Evolutionary conservation across 768 basidiomycete genomes (phyloP), one percentile per base, ranked within the genome.

Genomic region (Russula virescens): DNA sequence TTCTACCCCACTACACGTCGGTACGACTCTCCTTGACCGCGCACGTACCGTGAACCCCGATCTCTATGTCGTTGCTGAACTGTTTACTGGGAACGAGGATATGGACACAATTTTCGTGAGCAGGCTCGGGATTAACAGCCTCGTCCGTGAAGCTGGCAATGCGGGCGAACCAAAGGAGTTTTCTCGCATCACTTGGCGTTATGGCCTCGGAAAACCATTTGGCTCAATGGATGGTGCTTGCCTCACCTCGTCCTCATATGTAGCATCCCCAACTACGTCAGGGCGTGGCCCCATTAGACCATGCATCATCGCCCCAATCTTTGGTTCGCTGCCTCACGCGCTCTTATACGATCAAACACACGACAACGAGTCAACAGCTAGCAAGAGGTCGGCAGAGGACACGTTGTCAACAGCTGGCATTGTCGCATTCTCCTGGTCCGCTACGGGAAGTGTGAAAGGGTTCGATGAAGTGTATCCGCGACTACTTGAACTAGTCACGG

Each of bases 401-500:
- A 89, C 94, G 0, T 83, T 99, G n/a, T 88, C 93, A 9, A 94
- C 92, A 0, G 97, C 91, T 2, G 92, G 93, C 23, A 79, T 98
- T n/a, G 89, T 90, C 19, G 84, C 95, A 0, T 98, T 98, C 75
- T 89, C 89, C 40, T 85, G 84, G 69, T 90, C 85, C 25, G 97
- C 90, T 5, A 83, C 91, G 60, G 97, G 94, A 2, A 94, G 91
- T 18, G 94, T 94, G 68, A 97, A 98, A 74, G 97, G 96, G 21
- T 97, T 96, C 71, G 97, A 99, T 69, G 97, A 99, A 68, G 74
- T 99, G 23, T 98, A 98, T 71, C 96, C 96, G 3, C 96, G 94
- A 72, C 75, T 96, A n/a, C 75, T 99, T 40, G 83, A 97, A 71
- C 78, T 99, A 53, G 97, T 98, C 11, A 78, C 77, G 16, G 97